Evolutionary conservation across 768 basidiomycete species (phyloP).

Genomic region (Leucogyrophana mollusca): DNA sequence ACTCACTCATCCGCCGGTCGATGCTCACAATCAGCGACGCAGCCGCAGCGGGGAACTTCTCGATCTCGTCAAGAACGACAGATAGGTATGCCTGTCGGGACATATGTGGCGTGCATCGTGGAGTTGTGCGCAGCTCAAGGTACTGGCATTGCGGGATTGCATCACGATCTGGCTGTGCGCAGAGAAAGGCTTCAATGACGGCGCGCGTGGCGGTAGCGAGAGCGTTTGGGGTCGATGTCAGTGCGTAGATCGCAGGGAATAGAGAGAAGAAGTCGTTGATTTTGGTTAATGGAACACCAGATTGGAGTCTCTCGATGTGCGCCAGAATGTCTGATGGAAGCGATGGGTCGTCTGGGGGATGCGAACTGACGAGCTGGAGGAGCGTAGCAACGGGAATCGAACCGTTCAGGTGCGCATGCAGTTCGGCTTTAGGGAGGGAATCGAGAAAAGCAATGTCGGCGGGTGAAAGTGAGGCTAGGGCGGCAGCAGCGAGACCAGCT

Average conservation of each 20-base stretch:
- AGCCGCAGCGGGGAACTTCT: constrained; percentile 46
- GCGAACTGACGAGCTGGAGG: constrained; percentile 56
- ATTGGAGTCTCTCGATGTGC: constrained; percentile 41
- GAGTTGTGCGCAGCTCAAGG: constrained; percentile 84
- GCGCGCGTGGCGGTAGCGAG: constrained; percentile 57
- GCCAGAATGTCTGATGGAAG: constrained; percentile 32
- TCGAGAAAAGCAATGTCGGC: constrained; percentile 60
- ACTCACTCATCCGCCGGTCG: constrained; percentile 65
- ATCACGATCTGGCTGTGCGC: constrained; percentile 12
- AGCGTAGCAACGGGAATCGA: constrained; percentile 71
- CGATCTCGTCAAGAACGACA: constrained; percentile 64
- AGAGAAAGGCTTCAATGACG: constrained; percentile 66
- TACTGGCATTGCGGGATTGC: constrained; percentile 57
- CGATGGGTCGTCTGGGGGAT: constrained; percentile 2
- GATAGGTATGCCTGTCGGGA: constrained; percentile 58
- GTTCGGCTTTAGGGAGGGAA: constrained; percentile 73
- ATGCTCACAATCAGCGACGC: constrained; percentile 71
- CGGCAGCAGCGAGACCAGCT: constrained; percentile 38
- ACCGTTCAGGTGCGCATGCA: constrained; percentile 85
- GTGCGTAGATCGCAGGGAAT: constrained; percentile 77
- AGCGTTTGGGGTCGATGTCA: constrained; percentile 60
- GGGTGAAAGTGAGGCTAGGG: constrained; percentile 51
- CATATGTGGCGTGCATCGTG: constrained; percentile 59
- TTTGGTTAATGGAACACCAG: constrained; percentile 43
- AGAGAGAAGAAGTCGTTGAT: constrained; percentile 73